Evolutionary conservation across 2,329 filamentous ascomycete species (phyloP).

Genomic region (Trichoderma simmonsii): DNA sequence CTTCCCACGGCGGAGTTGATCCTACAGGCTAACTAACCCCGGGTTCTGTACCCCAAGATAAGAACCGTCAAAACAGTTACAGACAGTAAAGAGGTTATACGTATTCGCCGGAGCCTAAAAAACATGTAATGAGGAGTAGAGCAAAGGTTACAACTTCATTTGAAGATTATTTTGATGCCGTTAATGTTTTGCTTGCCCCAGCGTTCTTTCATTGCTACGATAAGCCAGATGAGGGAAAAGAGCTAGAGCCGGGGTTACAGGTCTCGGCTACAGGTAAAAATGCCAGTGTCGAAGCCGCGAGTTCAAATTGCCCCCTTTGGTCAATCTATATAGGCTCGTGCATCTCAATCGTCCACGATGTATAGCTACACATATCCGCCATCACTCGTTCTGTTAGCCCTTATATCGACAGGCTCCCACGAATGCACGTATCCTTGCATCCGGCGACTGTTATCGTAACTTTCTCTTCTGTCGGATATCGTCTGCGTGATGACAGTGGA

Average conservation of each 20-base stretch:
- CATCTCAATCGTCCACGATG: background rate
- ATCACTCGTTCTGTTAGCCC: background rate
- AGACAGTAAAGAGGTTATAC: background rate
- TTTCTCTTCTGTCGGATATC: background rate
- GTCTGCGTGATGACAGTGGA: constrained; percentile 4
- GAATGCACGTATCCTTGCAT: background rate
- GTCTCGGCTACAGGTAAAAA: background rate
- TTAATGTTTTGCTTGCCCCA: background rate
- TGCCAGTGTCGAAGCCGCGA: background rate
- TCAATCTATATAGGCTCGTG: background rate
- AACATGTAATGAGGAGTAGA: background rate
- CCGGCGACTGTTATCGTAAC: background rate
- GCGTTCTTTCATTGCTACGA: background rate
- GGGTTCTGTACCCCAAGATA: background rate
- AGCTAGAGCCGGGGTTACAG: background rate
- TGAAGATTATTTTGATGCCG: background rate
- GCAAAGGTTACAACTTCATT: background rate
- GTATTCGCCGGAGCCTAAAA: background rate
- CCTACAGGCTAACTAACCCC: background rate
- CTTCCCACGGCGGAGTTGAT: background rate
- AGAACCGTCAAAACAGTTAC: background rate
- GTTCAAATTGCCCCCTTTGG: too few relatives aligned
- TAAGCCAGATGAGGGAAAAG: background rate
- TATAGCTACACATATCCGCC: background rate
- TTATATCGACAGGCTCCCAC: background rate